A percentile compares a stretch with the other conserved stretches of the same genome.
These are phyloP conservation scores for Mimosa pudica DNA, from an alignment of 306 rosid genomes.

Conservation along the genomic window DNA sequence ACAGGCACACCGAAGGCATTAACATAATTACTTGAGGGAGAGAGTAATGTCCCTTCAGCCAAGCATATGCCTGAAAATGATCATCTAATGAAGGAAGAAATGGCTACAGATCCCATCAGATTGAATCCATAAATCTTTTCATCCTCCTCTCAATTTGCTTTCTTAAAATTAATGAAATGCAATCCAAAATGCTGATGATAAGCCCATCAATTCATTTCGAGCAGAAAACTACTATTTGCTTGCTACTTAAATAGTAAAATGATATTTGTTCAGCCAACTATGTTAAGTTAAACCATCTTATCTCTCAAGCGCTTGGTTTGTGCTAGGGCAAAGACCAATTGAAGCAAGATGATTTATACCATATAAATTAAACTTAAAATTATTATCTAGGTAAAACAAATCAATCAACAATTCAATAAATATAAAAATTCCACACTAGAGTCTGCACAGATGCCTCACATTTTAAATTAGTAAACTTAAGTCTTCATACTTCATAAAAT, in stretches of 20 bases:
- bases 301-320: not conserved
- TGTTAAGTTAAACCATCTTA: not conserved
- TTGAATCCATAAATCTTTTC: not conserved
- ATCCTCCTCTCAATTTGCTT: not conserved
- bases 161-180: not conserved
- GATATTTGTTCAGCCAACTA: not conserved
- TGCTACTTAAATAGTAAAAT: not conserved
- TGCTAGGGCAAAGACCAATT: not conserved
- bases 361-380: not conserved
- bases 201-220: not conserved
- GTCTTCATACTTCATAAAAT: not conserved
- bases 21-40: not conserved
- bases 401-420: not conserved
- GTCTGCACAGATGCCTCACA: not conserved
- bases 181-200: not conserved
- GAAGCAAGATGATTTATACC: not conserved
- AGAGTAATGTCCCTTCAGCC: not conserved
- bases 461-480: not conserved
- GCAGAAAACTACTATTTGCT: not conserved
- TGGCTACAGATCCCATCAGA: not conserved
- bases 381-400: not conserved
- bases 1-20: not conserved
- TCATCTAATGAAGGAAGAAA: not conserved
- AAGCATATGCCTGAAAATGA: not conserved
- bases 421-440: not conserved